These are phyloP conservation scores for Chrysoporthe cubensis DNA, from an alignment of 2,329 filamentous ascomycete genomes.

Conservation along the genomic window DNA sequence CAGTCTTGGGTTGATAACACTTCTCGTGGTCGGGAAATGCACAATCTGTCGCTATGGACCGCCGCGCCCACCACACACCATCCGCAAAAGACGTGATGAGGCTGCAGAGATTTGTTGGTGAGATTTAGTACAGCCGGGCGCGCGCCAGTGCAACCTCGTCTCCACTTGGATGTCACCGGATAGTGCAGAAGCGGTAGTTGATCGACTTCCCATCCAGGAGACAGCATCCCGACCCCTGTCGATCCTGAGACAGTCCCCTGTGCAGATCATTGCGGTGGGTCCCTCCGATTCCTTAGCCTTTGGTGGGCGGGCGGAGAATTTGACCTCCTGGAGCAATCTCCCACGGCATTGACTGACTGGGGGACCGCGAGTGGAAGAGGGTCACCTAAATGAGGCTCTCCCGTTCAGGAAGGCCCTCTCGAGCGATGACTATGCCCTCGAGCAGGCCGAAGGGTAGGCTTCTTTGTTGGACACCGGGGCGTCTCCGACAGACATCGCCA, in stretches of 20 bases:
- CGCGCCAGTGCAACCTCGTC: conserved; percentile 3
- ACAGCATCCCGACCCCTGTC: conserved; percentile 1
- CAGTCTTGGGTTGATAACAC: neutral
- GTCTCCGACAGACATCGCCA: neutral
- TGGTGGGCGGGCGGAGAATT: conserved; percentile 4
- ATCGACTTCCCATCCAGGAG: conserved; percentile 3
- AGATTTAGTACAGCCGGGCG: neutral
- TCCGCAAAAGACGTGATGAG: neutral
- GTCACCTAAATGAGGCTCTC: conserved; percentile 17
- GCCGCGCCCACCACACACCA: neutral
- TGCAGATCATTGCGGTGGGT: conserved; percentile 15
- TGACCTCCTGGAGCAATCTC: conserved; percentile 8
- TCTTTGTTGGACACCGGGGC: neutral
- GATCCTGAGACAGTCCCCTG: conserved; percentile 20
- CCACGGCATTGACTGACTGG: neutral
- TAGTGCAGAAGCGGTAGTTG: conserved; percentile 14
- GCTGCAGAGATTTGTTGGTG: conserved; percentile 7
- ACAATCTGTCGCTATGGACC: neutral
- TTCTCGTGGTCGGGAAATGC: conserved; percentile 1
- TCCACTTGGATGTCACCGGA: conserved; percentile 1
- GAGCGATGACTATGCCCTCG: neutral
- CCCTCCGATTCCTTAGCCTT: neutral
- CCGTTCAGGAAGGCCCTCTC: conserved; percentile 5
- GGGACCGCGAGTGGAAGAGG: neutral
- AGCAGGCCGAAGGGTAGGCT: neutral